Conservation (phyloP, 345 rosid genomes). For the Anastatica hierochuntica region DNA sequence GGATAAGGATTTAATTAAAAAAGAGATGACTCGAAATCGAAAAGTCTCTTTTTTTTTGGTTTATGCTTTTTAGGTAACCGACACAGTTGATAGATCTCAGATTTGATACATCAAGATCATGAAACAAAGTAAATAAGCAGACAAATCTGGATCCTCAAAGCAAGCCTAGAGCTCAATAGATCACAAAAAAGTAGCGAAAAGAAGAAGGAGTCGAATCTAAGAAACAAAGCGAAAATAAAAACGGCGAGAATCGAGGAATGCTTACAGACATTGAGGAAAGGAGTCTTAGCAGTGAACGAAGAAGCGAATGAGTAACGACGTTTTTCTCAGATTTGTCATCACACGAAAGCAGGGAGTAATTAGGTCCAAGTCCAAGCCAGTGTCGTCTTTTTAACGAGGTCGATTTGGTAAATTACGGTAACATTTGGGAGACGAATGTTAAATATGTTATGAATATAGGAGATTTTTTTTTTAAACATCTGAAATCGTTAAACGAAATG, state of each 20-base stretch:
- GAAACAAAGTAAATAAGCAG: background rate
- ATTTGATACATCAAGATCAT: background rate
- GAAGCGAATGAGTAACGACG: too few species aligned
- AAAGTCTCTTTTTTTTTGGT: too few species aligned
- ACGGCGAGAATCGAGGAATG: background rate
- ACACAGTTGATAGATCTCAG: slow-evolving; percentile 11
- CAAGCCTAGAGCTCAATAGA: background rate
- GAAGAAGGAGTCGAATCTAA: background rate
- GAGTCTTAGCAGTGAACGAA: background rate
- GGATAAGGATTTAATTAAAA: too few species aligned
- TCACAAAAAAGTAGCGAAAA: slow-evolving; percentile 7
- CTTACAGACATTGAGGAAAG: slow-evolving; percentile 19
- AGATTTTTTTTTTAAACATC: too few species aligned
- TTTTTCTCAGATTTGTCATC: too few species aligned
- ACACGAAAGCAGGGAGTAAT: too few species aligned
- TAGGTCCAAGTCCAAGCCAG: too few species aligned
- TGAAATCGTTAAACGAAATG: too few species aligned
- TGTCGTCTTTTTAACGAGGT: too few species aligned
- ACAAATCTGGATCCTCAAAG: background rate
- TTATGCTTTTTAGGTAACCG: background rate
- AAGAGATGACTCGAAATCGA: background rate
- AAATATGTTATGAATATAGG: too few species aligned
- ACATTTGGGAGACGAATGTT: too few species aligned
- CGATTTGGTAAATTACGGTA: too few species aligned
- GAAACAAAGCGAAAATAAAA: background rate